phyloP scores from a whole-genome alignment of 805 yeast species.

The Kuraishia capsulata region DNA sequence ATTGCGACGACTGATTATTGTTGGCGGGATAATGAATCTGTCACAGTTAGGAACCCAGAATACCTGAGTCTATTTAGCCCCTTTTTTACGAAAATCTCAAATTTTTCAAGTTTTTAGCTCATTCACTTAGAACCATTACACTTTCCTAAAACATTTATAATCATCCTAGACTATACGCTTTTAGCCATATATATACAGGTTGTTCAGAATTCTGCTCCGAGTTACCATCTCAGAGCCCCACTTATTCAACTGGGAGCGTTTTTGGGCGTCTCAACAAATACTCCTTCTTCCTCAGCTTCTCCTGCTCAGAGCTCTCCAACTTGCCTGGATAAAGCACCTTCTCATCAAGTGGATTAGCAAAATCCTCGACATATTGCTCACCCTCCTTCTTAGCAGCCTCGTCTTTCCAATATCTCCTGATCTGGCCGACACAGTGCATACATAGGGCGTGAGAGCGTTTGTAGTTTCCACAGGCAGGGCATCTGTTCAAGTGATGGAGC shows the following conservation, averaged over 20 bases:
- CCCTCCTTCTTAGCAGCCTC: constrained; percentile 15
- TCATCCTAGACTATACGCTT: too few relatives aligned
- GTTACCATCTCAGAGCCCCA: too few relatives aligned
- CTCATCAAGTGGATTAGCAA: constrained; percentile 49
- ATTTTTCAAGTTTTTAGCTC: too few relatives aligned
- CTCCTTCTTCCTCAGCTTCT: constrained; percentile 41
- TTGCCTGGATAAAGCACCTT: constrained; percentile 69
- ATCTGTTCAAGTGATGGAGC: constrained; percentile 69
- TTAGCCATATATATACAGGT: neutral
- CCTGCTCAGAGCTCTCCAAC: constrained; percentile 33
- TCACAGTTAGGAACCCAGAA: too few relatives aligned
- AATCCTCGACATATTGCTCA: constrained; percentile 29
- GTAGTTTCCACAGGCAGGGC: constrained; percentile 92
- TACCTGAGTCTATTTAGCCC: too few relatives aligned
- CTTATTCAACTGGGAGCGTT: constrained; percentile 41
- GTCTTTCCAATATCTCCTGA: constrained; percentile 62
- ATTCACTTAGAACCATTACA: too few relatives aligned
- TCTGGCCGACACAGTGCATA: constrained; percentile 84
- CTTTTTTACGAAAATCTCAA: too few relatives aligned
- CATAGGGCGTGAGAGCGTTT: constrained; percentile 88
- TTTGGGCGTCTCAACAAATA: constrained; percentile 47
- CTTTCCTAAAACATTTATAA: too few relatives aligned
- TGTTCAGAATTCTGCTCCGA: too few relatives aligned
- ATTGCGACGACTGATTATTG: too few relatives aligned
- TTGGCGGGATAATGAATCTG: too few relatives aligned